Conservation (phyloP, 2,329 filamentous ascomycete species). For the Magnaporthales sp. region DNA sequence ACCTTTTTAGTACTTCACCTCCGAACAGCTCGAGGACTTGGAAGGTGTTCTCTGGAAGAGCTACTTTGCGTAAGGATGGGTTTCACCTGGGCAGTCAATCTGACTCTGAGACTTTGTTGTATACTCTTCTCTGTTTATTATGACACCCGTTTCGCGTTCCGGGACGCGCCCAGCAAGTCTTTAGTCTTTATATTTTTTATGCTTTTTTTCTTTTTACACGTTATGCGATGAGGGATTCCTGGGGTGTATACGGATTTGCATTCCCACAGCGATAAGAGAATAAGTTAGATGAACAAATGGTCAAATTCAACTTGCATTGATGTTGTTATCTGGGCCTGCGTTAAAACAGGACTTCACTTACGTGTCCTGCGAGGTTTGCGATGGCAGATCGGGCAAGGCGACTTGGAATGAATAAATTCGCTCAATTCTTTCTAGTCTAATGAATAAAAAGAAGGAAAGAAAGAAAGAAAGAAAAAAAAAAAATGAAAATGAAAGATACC, state of each 20-base stretch:
- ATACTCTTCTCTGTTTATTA: background rate
- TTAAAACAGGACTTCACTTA: background rate
- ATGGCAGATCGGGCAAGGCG: too few species aligned
- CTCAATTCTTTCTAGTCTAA: too few species aligned
- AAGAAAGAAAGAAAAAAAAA: too few species aligned
- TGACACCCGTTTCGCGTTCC: background rate
- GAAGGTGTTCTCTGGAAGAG: conserved; percentile 99
- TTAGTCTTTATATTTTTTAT: background rate
- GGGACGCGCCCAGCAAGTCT: background rate
- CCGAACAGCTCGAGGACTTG: conserved; percentile 88
- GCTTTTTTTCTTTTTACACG: background rate
- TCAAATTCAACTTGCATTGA: background rate
- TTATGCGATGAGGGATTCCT: background rate
- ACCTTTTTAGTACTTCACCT: conserved; percentile 64
- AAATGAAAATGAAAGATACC: too few species aligned
- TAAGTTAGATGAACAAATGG: background rate
- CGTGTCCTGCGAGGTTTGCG: background rate
- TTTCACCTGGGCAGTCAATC: background rate
- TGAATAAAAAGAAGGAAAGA: too few species aligned
- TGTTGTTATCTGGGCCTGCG: background rate
- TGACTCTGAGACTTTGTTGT: background rate
- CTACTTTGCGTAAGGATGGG: conserved; percentile 69
- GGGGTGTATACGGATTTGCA: background rate
- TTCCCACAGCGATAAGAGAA: background rate
- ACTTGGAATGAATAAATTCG: too few species aligned